phyloP scores from a whole-genome alignment of 345 rosid genomes.

The Melaleuca alternifolia region DNA sequence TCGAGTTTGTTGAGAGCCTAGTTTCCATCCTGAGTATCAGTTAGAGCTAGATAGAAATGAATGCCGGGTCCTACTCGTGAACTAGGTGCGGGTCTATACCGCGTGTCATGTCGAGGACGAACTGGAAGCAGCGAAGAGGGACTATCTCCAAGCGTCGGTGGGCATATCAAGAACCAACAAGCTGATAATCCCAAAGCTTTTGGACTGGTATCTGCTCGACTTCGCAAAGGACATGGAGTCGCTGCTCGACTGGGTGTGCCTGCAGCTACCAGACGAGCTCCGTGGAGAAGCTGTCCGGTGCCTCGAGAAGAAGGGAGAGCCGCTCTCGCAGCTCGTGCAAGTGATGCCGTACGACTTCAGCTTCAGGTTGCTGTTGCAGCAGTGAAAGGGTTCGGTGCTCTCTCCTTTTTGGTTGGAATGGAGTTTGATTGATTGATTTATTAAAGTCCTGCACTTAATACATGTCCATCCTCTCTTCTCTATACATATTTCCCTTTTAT shows the following conservation, averaged over 20 bases:
- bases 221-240: constrained; percentile 81
- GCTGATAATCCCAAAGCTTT: constrained; percentile 66
- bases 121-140: constrained; percentile 68
- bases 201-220: constrained; percentile 89
- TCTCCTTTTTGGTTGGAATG: background rate
- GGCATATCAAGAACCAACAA: constrained; percentile 61
- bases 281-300: constrained; percentile 52
- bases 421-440: background rate
- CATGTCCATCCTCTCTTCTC: background rate
- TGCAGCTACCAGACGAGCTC: constrained; percentile 58
- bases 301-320: constrained; percentile 35
- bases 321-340: constrained; percentile 45
- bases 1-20: background rate
- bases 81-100: constrained; percentile 75
- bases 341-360: constrained; percentile 82
- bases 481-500: background rate
- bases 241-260: constrained; percentile 75
- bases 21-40: background rate
- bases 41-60: background rate
- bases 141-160: constrained; percentile 73
- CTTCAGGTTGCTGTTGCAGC: constrained; percentile 54
- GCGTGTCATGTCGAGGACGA: constrained; percentile 64
- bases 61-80: background rate
- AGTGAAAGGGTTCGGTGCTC: constrained; percentile 1
- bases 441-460: background rate